Conservation (phyloP, 2,329 filamentous ascomycete species). For the Fusarium mundagurra region DNA sequence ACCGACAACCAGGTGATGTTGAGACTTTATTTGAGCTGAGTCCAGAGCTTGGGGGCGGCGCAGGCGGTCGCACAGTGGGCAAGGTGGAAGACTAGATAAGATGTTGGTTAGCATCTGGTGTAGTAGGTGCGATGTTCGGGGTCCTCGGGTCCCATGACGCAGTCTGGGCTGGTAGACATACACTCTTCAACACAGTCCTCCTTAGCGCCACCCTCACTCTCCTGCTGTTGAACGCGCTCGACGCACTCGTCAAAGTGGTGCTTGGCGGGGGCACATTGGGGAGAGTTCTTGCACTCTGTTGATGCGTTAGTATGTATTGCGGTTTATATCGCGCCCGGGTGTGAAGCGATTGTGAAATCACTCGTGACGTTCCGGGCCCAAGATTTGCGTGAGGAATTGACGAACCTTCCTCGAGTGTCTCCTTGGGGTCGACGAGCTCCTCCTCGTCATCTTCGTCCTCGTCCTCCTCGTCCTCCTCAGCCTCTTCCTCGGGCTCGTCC, state of each 20-base stretch:
- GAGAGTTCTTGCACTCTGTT: slow-evolving; percentile 88
- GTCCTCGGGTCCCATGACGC: slow-evolving; percentile 9
- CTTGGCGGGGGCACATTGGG: slow-evolving; percentile 86
- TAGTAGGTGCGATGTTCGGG: not conserved
- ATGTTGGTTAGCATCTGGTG: slow-evolving; percentile 24
- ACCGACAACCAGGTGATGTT: slow-evolving; percentile 25
- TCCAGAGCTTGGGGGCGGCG: slow-evolving; percentile 96
- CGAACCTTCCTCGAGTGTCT: slow-evolving; percentile 91
- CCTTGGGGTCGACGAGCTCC: slow-evolving; percentile 88
- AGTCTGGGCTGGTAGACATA: slow-evolving; percentile 57
- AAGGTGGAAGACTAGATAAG: slow-evolving; percentile 92
- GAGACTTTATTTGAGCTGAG: slow-evolving; percentile 81
- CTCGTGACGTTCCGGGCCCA: slow-evolving; percentile 20
- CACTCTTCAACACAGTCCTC: slow-evolving; percentile 99
- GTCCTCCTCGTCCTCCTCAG: slow-evolving; percentile 60
- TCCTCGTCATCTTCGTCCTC: slow-evolving; percentile 80
- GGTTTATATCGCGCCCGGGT: slow-evolving; percentile 4
- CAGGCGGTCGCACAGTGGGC: slow-evolving; percentile 93
- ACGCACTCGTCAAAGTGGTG: slow-evolving; percentile 99
- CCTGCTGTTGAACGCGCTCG: slow-evolving; percentile 78
- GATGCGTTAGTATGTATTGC: slow-evolving; percentile 35
- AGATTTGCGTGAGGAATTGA: slow-evolving; percentile 20
- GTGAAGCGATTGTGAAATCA: slow-evolving; percentile 32
- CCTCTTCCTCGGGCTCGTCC: slow-evolving; percentile 48
- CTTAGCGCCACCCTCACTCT: slow-evolving; percentile 76